Evolutionary conservation across 495 filamentous ascomycete species (phyloP).

Genomic region (Patellaria atrata): DNA sequence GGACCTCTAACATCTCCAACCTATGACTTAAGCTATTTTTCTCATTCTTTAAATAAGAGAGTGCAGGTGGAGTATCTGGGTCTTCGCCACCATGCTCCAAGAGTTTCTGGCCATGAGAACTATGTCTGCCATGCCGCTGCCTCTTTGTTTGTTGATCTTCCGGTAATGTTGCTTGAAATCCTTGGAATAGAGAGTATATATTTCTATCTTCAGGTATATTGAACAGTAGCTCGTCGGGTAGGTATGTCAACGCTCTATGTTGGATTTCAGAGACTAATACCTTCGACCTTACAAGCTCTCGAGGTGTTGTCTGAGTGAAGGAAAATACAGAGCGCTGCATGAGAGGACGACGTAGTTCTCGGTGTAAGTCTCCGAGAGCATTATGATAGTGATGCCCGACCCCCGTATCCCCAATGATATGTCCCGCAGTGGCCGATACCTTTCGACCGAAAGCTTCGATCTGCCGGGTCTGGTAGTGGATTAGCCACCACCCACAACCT

Average conservation of each 20-base stretch:
- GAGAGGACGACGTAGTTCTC: conserved; percentile 65
- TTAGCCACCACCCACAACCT: background rate
- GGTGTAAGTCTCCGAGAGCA: conserved; percentile 81
- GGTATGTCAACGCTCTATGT: conserved; percentile 74
- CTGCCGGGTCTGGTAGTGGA: conserved; percentile 55
- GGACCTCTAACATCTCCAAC: conserved; percentile 77
- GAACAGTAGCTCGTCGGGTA: conserved; percentile 78
- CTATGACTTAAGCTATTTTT: conserved; percentile 61
- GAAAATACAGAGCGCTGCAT: conserved; percentile 83
- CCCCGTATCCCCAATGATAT: conserved; percentile 58
- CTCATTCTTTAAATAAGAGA: conserved; percentile 61
- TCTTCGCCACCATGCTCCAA: conserved; percentile 46
- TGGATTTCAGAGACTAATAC: conserved; percentile 88
- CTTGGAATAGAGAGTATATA: conserved; percentile 86
- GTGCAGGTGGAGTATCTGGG: conserved; percentile 42
- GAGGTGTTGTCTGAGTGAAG: conserved; percentile 73
- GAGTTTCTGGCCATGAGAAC: conserved; percentile 57
- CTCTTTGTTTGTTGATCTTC: conserved; percentile 53
- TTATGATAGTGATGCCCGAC: conserved; percentile 57
- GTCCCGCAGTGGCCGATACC: conserved; percentile 83
- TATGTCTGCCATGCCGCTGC: conserved; percentile 48
- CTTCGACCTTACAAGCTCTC: conserved; percentile 82
- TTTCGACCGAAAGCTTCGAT: conserved; percentile 89
- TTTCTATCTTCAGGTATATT: conserved; percentile 79
- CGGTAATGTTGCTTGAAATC: conserved; percentile 82